Conservation (phyloP, 768 basidiomycete species). For the Collybiopsis confluens region DNA sequence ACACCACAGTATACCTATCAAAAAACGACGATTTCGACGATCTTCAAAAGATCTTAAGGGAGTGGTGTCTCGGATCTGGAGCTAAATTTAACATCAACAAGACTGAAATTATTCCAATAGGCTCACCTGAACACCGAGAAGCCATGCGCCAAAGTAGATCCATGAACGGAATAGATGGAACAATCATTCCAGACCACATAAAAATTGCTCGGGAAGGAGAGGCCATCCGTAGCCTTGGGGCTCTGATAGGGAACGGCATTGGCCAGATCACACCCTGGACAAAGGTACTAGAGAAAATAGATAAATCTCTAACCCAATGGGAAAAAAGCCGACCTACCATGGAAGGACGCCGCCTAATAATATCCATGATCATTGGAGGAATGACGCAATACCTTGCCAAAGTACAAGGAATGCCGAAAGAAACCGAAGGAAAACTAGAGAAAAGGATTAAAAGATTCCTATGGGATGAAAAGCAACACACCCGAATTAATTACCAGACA, state of each 20-base stretch:
- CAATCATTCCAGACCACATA: background rate
- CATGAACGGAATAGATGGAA: background rate
- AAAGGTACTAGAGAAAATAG: conserved; percentile 17
- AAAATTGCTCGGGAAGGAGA: conserved; percentile 14
- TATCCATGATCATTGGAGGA: conserved; percentile 14
- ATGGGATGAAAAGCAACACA: conserved; percentile 10
- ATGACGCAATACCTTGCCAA: conserved; percentile 26
- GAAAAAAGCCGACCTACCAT: conserved; percentile 12
- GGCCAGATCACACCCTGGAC: conserved; percentile 11
- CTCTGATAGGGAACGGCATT: conserved; percentile 20
- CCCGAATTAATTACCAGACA: conserved; percentile 22
- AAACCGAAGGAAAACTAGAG: conserved; percentile 8
- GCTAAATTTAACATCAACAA: conserved; percentile 21
- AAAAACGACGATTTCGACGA: conserved; percentile 6
- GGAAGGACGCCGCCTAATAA: conserved; percentile 9
- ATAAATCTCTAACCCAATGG: conserved; percentile 10
- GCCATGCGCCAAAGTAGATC: background rate
- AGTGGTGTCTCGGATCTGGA: conserved; percentile 9
- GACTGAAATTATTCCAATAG: conserved; percentile 19
- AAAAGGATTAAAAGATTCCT: conserved; percentile 17
- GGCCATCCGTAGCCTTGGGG: conserved; percentile 8
- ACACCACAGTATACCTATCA: conserved; percentile 17
- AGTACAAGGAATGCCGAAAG: conserved; percentile 26
- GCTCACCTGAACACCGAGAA: background rate
- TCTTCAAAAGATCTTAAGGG: conserved; percentile 8